These are phyloP conservation scores for Paramyrothecium roridum DNA, from an alignment of 2,329 filamentous ascomycete genomes.

Conservation along the genomic window DNA sequence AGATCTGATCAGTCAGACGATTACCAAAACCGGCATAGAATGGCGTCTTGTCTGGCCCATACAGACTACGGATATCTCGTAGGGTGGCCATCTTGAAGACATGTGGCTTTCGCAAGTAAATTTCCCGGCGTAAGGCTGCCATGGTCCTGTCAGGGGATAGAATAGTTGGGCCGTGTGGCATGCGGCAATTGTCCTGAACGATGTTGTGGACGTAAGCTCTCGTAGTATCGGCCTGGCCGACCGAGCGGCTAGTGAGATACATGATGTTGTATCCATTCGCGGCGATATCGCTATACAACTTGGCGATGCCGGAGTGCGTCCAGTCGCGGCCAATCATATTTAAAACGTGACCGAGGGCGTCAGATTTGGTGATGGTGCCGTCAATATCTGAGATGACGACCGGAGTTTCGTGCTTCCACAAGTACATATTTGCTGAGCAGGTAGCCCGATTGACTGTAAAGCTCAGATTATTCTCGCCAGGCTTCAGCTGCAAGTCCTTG, in stretches of 20 bases:
- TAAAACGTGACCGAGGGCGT: conserved; percentile 88
- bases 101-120: conserved; percentile 94
- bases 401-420: conserved; percentile 87
- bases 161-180: conserved; percentile 91
- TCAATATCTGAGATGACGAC: conserved; percentile 99
- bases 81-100: conserved; percentile 99
- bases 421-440: conserved; percentile 87
- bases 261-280: conserved; percentile 98
- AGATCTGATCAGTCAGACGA: conserved; percentile 90
- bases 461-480: conserved; percentile 88
- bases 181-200: conserved; percentile 77
- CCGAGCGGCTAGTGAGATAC: conserved; percentile 91
- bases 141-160: conserved; percentile 93
- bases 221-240: conserved; percentile 90
- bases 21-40: conserved; percentile 99
- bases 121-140: conserved; percentile 84
- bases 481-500: conserved; percentile 76
- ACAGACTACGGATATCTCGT: conserved; percentile 87
- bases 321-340: conserved; percentile 98
- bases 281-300: conserved; percentile 92
- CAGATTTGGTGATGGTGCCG: conserved; percentile 97
- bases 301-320: conserved; percentile 95
- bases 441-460: conserved; percentile 96
- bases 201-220: conserved; percentile 87
- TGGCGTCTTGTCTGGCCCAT: conserved; percentile 71